Conservation (phyloP, 2,329 filamentous ascomycete species). For the Trichoderma sp. region DNA sequence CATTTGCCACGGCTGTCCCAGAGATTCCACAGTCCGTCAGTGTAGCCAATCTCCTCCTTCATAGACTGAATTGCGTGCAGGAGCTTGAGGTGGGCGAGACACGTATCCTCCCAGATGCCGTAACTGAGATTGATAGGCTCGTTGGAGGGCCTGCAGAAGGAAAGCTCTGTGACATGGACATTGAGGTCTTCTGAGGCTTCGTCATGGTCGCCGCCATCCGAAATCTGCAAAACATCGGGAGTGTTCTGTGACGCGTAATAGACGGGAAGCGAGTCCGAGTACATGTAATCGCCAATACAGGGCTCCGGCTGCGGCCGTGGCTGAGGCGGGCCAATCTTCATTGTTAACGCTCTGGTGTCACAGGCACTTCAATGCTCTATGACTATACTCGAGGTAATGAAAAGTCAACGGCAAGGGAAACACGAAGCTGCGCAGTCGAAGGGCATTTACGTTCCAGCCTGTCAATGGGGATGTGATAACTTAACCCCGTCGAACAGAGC, state of each 20-base stretch:
- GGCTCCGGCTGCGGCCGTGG: neutral
- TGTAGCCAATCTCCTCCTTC: slow-evolving; percentile 66
- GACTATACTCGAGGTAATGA: too few species aligned
- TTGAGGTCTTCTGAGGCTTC: neutral
- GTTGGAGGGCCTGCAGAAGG: neutral
- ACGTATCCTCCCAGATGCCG: slow-evolving; percentile 50
- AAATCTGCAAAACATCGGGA: neutral
- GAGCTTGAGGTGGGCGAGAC: slow-evolving; percentile 73
- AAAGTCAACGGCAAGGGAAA: neutral
- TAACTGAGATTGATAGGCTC: slow-evolving; percentile 6
- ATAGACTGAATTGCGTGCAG: slow-evolving; percentile 68
- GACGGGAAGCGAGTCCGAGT: neutral
- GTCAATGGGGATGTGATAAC: neutral
- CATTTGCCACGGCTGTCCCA: slow-evolving; percentile 49
- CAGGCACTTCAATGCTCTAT: too few species aligned
- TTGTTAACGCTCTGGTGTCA: neutral
- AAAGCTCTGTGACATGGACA: neutral
- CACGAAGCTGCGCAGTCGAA: neutral
- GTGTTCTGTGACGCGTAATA: neutral
- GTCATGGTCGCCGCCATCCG: neutral
- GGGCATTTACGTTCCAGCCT: neutral
- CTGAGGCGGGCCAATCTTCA: neutral
- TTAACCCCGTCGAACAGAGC: neutral
- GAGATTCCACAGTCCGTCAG: slow-evolving; percentile 68
- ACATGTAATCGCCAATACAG: neutral